Evolutionary conservation across 352 stramenopile genomes (phyloP), one percentile per base, ranked within the genome.

Genomic region (Globisporangium mamillatum): DNA sequence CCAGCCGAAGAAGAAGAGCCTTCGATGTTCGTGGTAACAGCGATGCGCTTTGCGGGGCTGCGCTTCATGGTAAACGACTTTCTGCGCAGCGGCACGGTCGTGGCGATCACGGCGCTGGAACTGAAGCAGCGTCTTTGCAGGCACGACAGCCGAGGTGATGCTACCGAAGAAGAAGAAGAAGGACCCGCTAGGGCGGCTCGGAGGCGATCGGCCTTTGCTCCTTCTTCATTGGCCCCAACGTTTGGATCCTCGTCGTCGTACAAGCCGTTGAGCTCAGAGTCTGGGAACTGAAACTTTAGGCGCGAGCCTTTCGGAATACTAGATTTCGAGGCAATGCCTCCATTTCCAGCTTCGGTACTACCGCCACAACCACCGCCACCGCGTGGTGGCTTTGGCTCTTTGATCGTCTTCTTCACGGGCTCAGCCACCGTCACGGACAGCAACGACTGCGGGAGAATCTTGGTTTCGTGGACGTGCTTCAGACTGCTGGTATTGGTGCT

Each of bases 31-130:
- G 38, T 63, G 0, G 54, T n/a, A 10, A 56, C 63, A 16, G 62
- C 53, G 22, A 67, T 63, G 36, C 70, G 75, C 72, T 89, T 90
- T 20, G 70, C 61, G 0, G 84, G 71, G n/a, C 73, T 84, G 25
- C 82, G 81, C 57, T 87, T 92, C 66, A 90, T 87, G 44, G 74
- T 78, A 70, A 92, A 92, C 1, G 81, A 92, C 57, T 87, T 86
- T 18, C 84, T 72, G 9, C 81, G 75, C 36, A 92, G 66, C 8
- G 83, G 71, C 6, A 91, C 74, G 4, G 72, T 59, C 0, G 72
- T 76, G 6, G 74, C 75, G 61, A 86, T 85, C 24, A 68, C 75
- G 1, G 71, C 72, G 9, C 69, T 76, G 4, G 74, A 71, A 50
- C 73, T 86, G 53, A 74, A 76, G 16, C 75, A 67, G 0, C 73